Conservation (phyloP, 768 basidiomycete species). For the Mycena indigotica region DNA sequence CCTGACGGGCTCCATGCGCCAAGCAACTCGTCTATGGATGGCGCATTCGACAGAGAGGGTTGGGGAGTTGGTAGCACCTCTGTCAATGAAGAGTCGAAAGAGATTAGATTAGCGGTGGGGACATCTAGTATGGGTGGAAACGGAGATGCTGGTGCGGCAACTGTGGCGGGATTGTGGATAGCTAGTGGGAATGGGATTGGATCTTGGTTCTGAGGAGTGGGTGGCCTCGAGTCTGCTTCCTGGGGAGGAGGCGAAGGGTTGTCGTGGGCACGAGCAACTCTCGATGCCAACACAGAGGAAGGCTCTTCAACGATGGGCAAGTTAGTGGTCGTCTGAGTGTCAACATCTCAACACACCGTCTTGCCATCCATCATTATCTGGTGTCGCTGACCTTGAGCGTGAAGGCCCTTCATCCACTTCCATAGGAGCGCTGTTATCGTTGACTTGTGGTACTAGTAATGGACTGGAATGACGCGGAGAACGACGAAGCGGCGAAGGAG, state of each 20-base stretch:
- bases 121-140: no score
- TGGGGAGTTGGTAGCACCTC: constrained; percentile 20
- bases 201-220: constrained; percentile 11
- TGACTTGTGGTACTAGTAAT: constrained; percentile 28
- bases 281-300: constrained; percentile 64
- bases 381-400: constrained; percentile 46
- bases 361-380: constrained; percentile 44
- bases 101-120: constrained; percentile 40
- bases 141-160: no score
- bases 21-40: constrained; percentile 33
- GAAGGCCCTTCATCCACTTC: constrained; percentile 30
- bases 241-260: constrained; percentile 76
- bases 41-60: constrained; percentile 12
- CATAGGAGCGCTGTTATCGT: constrained; percentile 23
- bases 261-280: constrained; percentile 66
- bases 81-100: constrained; percentile 43
- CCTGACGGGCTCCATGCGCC: constrained; percentile 22
- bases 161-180: constrained; percentile 10
- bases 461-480: constrained; percentile 54
- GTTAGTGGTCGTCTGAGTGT: constrained; percentile 10
- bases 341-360: constrained; percentile 46
- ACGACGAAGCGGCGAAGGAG: constrained; percentile 41
- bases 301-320: constrained; percentile 50
- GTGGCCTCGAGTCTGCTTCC: constrained; percentile 14
- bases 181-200: constrained; percentile 13